Base-by-base conservation (phyloP, 2,329 filamentous ascomycete genomes). In the Ceratocystis papillata region DNA sequence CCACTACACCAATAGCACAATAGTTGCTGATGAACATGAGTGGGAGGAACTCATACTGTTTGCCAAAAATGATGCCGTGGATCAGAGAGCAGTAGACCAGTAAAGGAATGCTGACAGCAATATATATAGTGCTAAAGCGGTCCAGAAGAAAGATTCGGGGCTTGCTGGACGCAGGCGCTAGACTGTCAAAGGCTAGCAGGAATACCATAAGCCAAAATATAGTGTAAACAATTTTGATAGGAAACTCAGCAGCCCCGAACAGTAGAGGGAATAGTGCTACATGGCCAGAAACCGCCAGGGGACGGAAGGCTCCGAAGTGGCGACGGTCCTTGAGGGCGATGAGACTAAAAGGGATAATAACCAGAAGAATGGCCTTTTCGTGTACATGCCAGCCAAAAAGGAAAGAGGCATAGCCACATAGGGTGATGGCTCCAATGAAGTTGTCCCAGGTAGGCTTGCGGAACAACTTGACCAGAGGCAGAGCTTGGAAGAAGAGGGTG, bases 321-420 rank as follows among this genome's bases (percentile, higher is more conserved):
- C 94, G 86, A 63, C 94, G 85, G 74, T 97, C 92, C 74, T 88
- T 88, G 63, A 97, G 83, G 0, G 93, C 92, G 68, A 97, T 87
- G 68, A 99, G 82, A 71, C 89, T 95, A 79, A 97, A 97, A 0
- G 94, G 94, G 62, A 97, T 89, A 70, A 99, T 91, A 73, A 97
- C 88, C 22, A 97, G 83, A 25, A 99, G 82, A 67, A 99, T 89
- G 1, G 94, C 94, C 76, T 99, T 99, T 74, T 99, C 94, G 72
- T 99, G 94, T 7, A 99, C 94, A 73, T 99, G 94, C 91, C 93
- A 99, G 66, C 94, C 93, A 71, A 97, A 97, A 8, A 99, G 81
- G 77, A 99, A 99, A 0, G 93, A 96, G 0, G 93, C 89, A 73
- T 96, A 99, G 67, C 90, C 94, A 73, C 94, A 97, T 17, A 97